Evolutionary conservation across 129 eudicot genomes (phyloP), one percentile per base, ranked within the genome.

Genomic region (Artemisia argyi): DNA sequence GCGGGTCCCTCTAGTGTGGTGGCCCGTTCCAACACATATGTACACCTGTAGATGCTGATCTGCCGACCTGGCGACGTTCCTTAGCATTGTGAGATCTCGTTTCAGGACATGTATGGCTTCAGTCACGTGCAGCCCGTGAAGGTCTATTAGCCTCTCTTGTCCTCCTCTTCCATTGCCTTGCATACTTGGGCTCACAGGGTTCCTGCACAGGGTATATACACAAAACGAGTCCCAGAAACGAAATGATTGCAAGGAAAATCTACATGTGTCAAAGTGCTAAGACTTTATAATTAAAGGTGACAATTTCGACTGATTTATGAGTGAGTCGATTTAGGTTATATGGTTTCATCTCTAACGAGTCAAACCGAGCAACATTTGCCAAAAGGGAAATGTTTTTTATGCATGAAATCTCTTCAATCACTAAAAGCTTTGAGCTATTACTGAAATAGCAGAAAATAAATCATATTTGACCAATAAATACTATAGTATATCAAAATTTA

Each of bases 21-120:
- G 97, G 13, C 96, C 97, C 1, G 97, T 89, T 71, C 98, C 98
- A 35, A 92, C 95, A 74, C 96, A 83, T 66, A 92, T 83, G 79
- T 83, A 92, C 64, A 85, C 91, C 76, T 85, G 91, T 75, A 89
- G 28, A 22, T 78, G 90, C 57, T 87, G 95, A 47, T 87, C 98
- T 6, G 88, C 78, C 54, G 88, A 87, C 82, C 98, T 89, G 69
- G 95, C 96, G 30, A 88, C 91, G 76, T 77, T 89, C 68, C 89
- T 82, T 61, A 92, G 65, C 71, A 79, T 69, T 11, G 88, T 61
- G 26, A 92, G 87, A 81, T 89, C 96, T 4, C 88, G 86, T 67
- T 84, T 92, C 7, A 92, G 79, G 61, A 89, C 85, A 57, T 89
- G 95, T 15, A 92, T 80, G 9, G 98, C 98, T 83, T 92, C 98